Evolutionary conservation across 306 rosid species (phyloP).

Genomic region (Lathyrus sativus): DNA sequence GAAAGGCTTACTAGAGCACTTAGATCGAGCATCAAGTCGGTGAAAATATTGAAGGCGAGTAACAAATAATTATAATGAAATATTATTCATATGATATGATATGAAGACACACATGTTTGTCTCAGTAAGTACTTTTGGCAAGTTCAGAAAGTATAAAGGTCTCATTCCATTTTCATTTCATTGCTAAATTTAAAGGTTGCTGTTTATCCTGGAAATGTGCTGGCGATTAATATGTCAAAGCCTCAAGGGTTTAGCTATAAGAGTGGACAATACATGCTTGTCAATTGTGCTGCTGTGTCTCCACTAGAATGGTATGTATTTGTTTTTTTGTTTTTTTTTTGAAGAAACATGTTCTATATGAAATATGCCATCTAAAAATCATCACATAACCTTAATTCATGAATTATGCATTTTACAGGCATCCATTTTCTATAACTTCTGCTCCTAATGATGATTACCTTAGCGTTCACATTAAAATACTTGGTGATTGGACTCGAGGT

Average conservation of each 20-base stretch:
- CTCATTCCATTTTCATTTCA: conserved; percentile 33
- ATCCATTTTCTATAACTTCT: conserved; percentile 76
- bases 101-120: neutral
- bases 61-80: conserved; percentile 14
- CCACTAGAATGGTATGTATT: conserved; percentile 61
- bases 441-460: conserved; percentile 68
- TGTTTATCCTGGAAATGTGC: conserved; percentile 63
- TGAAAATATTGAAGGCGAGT: conserved; percentile 46
- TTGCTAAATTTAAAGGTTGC: conserved; percentile 56
- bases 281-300: conserved; percentile 61
- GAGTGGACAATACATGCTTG: conserved; percentile 70
- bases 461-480: conserved; percentile 63
- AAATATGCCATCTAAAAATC: conserved; percentile 23
- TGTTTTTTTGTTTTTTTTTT: neutral
- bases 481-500: conserved; percentile 66
- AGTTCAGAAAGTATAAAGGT: conserved; percentile 2
- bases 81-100: conserved; percentile 1
- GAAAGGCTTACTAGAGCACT: conserved; percentile 53
- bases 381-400: neutral
- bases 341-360: conserved; percentile 27
- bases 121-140: neutral
- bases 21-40: conserved; percentile 53
- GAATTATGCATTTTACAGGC: conserved; percentile 49
- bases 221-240: conserved; percentile 61
- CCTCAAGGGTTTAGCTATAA: conserved; percentile 61